Conservation (phyloP, 495 filamentous ascomycete genomes). For the Xylaria nigripes region DNA sequence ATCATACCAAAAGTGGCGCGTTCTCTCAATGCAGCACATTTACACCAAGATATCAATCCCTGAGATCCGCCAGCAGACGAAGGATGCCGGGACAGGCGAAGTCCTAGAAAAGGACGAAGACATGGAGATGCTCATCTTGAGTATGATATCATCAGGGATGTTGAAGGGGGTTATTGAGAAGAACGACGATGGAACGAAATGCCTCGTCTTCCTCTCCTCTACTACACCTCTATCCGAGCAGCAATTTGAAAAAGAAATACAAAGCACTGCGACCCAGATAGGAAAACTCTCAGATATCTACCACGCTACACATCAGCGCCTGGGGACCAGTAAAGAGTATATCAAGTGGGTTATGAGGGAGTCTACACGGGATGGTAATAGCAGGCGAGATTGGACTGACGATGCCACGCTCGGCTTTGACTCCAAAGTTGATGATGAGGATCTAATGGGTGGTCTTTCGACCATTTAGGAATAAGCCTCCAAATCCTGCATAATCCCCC, state of each 20-base stretch:
- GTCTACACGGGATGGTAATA: conserved; percentile 31
- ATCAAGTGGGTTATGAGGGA: conserved; percentile 40
- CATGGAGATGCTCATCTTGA: conserved; percentile 37
- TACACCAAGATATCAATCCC: conserved; percentile 46
- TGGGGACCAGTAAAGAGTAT: conserved; percentile 55
- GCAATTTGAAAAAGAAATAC: conserved; percentile 37
- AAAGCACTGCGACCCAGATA: conserved; percentile 35
- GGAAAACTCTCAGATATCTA: conserved; percentile 35
- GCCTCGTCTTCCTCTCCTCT: conserved; percentile 32
- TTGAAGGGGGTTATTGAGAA: conserved; percentile 46
- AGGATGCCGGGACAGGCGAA: conserved; percentile 40
- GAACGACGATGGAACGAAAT: conserved; percentile 31
- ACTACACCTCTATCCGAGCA: conserved; percentile 36
- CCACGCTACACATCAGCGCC: conserved; percentile 42
- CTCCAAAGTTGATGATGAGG: conserved; percentile 51
- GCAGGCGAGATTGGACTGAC: conserved; percentile 24
- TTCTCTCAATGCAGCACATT: conserved; percentile 35
- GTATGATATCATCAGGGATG: conserved; percentile 51
- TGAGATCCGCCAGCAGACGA: conserved; percentile 40
- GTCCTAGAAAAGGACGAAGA: conserved; percentile 44
- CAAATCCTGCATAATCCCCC: background rate
- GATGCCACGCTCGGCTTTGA: conserved; percentile 26
- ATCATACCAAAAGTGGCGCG: conserved; percentile 43
- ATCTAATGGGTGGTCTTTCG: conserved; percentile 53
- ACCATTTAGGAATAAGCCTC: conserved; percentile 9